A percentile compares a stretch with the other conserved stretches of the same genome.
These are phyloP conservation scores for Botrytis byssoidea DNA, from an alignment of 2,329 filamentous ascomycete species.

Conservation along the genomic window DNA sequence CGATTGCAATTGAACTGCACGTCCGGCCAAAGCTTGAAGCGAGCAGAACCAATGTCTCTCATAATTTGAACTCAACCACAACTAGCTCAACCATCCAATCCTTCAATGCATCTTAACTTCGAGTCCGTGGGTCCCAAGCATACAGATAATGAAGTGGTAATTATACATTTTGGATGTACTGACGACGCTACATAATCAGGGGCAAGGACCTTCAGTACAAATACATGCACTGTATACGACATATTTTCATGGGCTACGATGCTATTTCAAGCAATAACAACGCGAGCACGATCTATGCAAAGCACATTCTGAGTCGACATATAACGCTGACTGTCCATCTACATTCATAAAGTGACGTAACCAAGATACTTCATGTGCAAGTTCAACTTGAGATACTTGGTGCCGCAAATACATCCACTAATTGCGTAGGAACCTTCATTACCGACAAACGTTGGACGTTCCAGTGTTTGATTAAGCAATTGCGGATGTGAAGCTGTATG, in stretches of 20 bases:
- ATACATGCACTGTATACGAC: background rate
- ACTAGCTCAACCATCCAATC: background rate
- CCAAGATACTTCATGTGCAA: background rate
- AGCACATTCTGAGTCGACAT: background rate
- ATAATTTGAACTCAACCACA: background rate
- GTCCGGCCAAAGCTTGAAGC: background rate
- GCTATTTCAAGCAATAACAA: background rate
- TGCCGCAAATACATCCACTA: background rate
- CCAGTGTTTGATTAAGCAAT: background rate
- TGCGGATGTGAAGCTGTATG: background rate
- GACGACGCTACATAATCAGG: background rate
- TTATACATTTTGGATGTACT: rapidly evolving
- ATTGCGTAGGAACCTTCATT: background rate
- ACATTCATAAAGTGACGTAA: too few relatives aligned
- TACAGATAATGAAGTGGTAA: background rate
- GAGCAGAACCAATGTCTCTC: background rate
- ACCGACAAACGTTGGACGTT: background rate
- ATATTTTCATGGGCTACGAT: background rate
- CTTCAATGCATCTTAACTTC: rapidly evolving
- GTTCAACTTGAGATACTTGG: background rate
- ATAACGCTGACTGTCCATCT: background rate
- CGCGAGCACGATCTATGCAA: background rate
- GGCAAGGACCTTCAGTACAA: background rate
- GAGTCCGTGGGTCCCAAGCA: background rate
- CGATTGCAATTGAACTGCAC: background rate